Base-by-base conservation (phyloP, 192 early-diverging fungal species). In the Mortierella hygrophila region DNA sequence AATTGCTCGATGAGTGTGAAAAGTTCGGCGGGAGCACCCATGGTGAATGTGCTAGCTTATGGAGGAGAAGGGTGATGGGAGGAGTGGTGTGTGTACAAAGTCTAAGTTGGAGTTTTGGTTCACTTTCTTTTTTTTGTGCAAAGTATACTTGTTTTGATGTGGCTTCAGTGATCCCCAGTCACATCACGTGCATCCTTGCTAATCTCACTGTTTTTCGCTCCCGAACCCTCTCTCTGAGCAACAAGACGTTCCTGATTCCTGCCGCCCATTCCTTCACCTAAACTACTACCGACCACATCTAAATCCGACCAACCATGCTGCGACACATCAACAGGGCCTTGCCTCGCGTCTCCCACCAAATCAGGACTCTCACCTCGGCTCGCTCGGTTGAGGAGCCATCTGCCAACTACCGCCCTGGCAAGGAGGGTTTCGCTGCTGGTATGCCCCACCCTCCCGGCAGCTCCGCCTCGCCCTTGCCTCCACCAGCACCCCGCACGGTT, bases 1-100 rank as follows among this genome's bases (percentile, higher is more conserved):
- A 86, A 86, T 71, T 78, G 74, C 79, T 86, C 84, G 37, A 86
- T 81, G 68, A 86, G 84, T 23, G 76, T 65, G 68, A 86, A 86
- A 29, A 86, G 74, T 68, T 86, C 84, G 35, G 78, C 80, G 9
- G 84, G 84, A 7, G 84, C 84, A 37, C 84, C 84, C 84, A 86
- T 86, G 38, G 23, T 75, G 52, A 47, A 55, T 47, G 29, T 38
- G 15, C 41, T 37, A 37, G 29, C 73, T 40, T 72, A 32, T 68
- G 65, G 21, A 6, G 38, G 21, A 23, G 20, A 35, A 8, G 69
- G 21, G 47, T 60, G 35, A 15, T 15, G 20, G 23, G 6, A 32
- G 76, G 32, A 49, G 42, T 29, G 75, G 18, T 42, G 35, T 42
- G 23, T 47, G 35, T 60, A 11, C 37, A 40, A 29, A 32, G 18